These are phyloP conservation scores for Intubia oerlemansii DNA, from an alignment of 2,329 filamentous ascomycete species.

Conservation along the genomic window DNA sequence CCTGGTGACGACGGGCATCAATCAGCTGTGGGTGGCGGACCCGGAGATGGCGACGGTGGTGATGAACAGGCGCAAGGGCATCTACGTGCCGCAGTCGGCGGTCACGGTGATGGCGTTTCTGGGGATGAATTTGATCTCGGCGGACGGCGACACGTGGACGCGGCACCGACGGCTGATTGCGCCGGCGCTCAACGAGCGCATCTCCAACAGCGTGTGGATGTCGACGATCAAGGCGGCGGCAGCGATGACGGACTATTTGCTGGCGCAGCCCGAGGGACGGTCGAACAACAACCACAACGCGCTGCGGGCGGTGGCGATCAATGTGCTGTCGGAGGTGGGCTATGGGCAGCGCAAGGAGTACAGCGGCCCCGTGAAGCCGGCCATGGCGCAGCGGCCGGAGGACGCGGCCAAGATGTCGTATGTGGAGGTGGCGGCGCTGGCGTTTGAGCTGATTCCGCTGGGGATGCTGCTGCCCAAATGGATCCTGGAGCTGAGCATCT, in stretches of 20 bases:
- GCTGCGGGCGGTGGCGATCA: constrained; percentile 15
- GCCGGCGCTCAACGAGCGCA: constrained; percentile 15
- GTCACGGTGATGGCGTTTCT: constrained; percentile 13
- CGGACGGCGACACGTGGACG: constrained; percentile 12
- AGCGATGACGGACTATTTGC: constrained; percentile 12
- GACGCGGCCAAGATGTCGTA: too few species aligned
- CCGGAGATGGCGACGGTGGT: constrained; percentile 12
- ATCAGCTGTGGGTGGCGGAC: constrained; percentile 11
- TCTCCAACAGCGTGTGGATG: constrained; percentile 15
- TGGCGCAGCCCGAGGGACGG: too few species aligned
- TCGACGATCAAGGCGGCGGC: constrained; percentile 13
- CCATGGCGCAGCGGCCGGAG: too few species aligned
- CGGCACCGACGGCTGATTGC: constrained; percentile 16
- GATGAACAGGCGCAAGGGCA: constrained; percentile 15
- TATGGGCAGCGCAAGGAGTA: constrained; percentile 14
- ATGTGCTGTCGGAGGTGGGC: constrained; percentile 15
- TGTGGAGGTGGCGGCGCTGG: too few species aligned
- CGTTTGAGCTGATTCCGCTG: constrained; percentile 11
- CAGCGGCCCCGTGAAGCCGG: constrained; percentile 15
- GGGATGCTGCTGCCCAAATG: constrained; percentile 11
- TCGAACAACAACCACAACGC: too few species aligned
- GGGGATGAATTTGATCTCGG: constrained; percentile 14
- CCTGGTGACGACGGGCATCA: constrained; percentile 11
- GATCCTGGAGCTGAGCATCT: constrained; percentile 10
- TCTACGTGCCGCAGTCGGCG: constrained; percentile 11